Percentiles rank a stretch among this genome's conserved stretches.
These are phyloP conservation scores for Cardiospermum halicacabum DNA, from an alignment of 345 rosid species.

Conservation along the genomic window DNA sequence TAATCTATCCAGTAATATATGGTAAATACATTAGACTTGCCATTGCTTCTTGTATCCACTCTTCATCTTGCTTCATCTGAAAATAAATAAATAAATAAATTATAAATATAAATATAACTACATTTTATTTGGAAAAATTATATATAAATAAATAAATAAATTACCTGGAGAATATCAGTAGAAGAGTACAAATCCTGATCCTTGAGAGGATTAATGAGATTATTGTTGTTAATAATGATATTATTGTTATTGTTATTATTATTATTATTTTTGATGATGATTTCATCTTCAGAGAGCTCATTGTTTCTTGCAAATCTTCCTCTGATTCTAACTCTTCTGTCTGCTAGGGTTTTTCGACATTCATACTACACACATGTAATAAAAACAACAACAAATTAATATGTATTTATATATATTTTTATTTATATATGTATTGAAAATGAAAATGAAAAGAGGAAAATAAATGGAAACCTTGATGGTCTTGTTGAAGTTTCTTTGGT, in stretches of 20 bases:
- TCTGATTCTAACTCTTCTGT: constrained; percentile 79
- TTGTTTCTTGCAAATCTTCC: constrained; percentile 86
- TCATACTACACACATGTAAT: constrained; percentile 73
- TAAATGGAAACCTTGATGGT: constrained; percentile 64
- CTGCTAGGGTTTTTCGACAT: constrained; percentile 91
- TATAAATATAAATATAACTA: too few relatives aligned
- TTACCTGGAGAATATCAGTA: constrained; percentile 37
- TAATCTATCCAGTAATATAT: constrained; percentile 28
- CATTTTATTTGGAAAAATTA: too few relatives aligned
- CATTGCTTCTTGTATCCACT: constrained; percentile 80
- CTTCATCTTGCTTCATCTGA: constrained; percentile 57
- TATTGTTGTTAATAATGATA: constrained; percentile 29
- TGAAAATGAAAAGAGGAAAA: neutral
- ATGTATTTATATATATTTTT: neutral
- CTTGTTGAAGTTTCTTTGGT: constrained; percentile 87
- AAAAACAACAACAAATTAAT: neutral
- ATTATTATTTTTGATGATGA: constrained; percentile 29
- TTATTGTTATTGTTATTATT: constrained; percentile 38
- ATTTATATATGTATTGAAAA: neutral
- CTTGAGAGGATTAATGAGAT: constrained; percentile 28
- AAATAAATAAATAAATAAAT: constrained; percentile 1
- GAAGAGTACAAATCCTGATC: constrained; percentile 36
- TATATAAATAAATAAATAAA: too few relatives aligned
- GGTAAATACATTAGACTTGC: constrained; percentile 63
- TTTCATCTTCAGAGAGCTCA: constrained; percentile 54